Percentiles rank a stretch among this genome's conserved stretches.
phyloP scores from a whole-genome alignment of 257 asterid species.

The Lantana camara region DNA sequence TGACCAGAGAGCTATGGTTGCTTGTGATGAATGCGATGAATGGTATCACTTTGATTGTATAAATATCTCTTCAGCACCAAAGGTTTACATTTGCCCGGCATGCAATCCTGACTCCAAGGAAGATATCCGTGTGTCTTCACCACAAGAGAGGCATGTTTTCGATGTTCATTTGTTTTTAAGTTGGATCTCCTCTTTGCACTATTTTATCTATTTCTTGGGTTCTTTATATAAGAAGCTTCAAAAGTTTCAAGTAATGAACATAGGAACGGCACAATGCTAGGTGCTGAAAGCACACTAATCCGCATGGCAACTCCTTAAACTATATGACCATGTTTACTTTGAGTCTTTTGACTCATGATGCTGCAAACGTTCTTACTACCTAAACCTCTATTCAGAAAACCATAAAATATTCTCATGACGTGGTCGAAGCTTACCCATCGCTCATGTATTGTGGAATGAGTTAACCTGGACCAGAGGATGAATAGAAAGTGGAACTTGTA shows the following conservation, averaged over 20 bases:
- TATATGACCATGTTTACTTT: too few species aligned
- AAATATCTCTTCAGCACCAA: slow-evolving; percentile 67
- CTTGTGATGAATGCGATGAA: slow-evolving; percentile 87
- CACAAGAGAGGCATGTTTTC: slow-evolving; percentile 54
- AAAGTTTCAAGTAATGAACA: not conserved
- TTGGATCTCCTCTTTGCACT: not conserved
- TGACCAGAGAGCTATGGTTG: slow-evolving; percentile 81
- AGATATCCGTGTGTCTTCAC: slow-evolving; percentile 33
- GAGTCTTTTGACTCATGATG: too few species aligned
- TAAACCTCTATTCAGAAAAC: too few species aligned
- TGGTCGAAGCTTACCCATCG: too few species aligned
- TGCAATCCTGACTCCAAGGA: slow-evolving; percentile 51
- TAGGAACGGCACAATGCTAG: not conserved
- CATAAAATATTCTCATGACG: too few species aligned
- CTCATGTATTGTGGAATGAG: too few species aligned
- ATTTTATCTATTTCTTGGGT: not conserved
- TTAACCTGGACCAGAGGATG: too few species aligned
- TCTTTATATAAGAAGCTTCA: not conserved
- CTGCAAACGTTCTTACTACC: too few species aligned
- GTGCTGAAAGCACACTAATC: not conserved
- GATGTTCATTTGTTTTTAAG: not conserved
- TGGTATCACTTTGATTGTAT: slow-evolving; percentile 98
- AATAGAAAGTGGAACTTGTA: too few species aligned
- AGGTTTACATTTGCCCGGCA: slow-evolving; percentile 86
- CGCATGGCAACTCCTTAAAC: too few species aligned